Percentiles rank a stretch among this genome's conserved stretches.
Conservation (phyloP, 768 basidiomycete species). For the Leccinum longicurvipes region DNA sequence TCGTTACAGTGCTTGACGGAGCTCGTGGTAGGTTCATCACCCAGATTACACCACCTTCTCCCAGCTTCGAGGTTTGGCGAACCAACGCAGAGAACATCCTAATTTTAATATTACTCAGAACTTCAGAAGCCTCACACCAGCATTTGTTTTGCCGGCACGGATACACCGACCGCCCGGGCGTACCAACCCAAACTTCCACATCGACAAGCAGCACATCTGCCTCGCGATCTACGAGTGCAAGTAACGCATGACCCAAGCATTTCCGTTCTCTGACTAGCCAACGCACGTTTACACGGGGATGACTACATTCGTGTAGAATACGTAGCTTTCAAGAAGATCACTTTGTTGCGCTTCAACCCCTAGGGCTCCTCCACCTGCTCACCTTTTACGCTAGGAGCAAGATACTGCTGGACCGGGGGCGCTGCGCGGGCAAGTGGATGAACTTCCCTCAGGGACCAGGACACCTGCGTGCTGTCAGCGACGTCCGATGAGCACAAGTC, state of each 20-base stretch:
- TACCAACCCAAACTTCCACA: conserved; percentile 44
- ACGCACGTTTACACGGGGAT: not conserved
- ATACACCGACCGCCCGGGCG: not conserved
- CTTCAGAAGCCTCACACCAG: not conserved
- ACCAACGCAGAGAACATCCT: too few relatives aligned
- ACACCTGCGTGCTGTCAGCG: too few relatives aligned
- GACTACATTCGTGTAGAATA: not conserved
- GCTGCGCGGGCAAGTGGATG: too few relatives aligned
- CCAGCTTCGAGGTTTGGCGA: too few relatives aligned
- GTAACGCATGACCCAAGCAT: conserved; percentile 72
- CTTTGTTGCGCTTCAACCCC: not conserved
- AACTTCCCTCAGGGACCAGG: too few relatives aligned
- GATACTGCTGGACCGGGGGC: too few relatives aligned
- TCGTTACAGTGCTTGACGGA: too few relatives aligned
- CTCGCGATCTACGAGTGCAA: conserved; percentile 98
- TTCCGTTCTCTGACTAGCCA: not conserved
- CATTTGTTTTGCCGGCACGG: not conserved
- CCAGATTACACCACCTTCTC: not conserved
- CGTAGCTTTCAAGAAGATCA: not conserved
- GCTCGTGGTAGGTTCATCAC: too few relatives aligned
- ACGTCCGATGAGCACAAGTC: not conserved
- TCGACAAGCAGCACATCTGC: conserved; percentile 89
- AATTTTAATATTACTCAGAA: too few relatives aligned
- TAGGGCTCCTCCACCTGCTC: not conserved
- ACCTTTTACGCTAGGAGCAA: too few relatives aligned